Percentiles rank a stretch among this genome's conserved stretches.
phyloP scores from a whole-genome alignment of 2,329 filamentous ascomycete species.

The Ceratocystis harringtonii region DNA sequence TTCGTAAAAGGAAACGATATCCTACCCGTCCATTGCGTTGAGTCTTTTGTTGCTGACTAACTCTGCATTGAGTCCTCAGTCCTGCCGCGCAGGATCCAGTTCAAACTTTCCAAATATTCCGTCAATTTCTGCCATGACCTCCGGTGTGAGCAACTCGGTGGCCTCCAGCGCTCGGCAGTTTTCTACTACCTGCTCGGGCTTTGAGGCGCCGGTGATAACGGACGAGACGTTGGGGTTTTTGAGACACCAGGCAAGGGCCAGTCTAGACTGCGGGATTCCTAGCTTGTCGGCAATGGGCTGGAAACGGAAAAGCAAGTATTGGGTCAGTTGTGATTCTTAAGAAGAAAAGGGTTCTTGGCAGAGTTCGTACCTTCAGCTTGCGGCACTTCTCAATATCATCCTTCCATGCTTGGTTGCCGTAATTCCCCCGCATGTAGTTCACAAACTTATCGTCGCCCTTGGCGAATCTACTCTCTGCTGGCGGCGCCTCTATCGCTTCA shows the following conservation, averaged over 20 bases:
- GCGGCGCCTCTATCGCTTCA: conserved; percentile 31
- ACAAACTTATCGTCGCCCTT: conserved; percentile 43
- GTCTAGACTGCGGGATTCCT: conserved; percentile 35
- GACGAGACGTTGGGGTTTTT: conserved; percentile 40
- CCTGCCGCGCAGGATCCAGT: conserved; percentile 16
- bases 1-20: neutral
- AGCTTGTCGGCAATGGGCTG: conserved; percentile 40
- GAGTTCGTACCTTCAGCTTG: conserved; percentile 24
- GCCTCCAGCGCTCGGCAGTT: conserved; percentile 34
- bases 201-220: conserved; percentile 38
- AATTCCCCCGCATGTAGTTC: conserved; percentile 33
- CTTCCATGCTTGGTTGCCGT: conserved; percentile 43
- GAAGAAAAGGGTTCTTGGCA: neutral
- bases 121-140: conserved; percentile 38
- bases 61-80: neutral
- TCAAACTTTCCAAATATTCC: conserved; percentile 25
- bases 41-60: neutral
- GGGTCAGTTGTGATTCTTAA: neutral
- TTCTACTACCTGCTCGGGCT: conserved; percentile 36
- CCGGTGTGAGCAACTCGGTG: conserved; percentile 33
- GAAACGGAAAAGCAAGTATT: neutral
- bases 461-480: conserved; percentile 43
- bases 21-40: too few species aligned
- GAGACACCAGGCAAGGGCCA: conserved; percentile 39
- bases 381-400: conserved; percentile 32